Conservation (phyloP, 1,139 yeast genomes). For the Meyerozyma athensensis region DNA sequence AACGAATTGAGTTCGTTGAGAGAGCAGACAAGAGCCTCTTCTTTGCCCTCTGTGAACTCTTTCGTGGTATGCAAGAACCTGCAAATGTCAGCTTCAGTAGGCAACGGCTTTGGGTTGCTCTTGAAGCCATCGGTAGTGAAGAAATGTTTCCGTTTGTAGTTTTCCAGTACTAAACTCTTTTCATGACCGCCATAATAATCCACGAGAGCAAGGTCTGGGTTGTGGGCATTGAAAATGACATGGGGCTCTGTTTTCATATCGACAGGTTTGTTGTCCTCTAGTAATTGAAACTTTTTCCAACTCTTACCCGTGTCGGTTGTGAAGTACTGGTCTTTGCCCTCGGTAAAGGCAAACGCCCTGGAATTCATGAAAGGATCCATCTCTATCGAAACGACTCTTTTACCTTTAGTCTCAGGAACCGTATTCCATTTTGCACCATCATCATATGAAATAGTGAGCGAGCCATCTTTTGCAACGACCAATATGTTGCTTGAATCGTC, state of each 20-base stretch:
- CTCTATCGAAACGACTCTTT: constrained; percentile 22
- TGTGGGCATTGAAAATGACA: constrained; percentile 35
- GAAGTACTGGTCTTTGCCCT: constrained; percentile 35
- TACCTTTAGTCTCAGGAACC: constrained; percentile 26
- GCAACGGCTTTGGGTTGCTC: constrained; percentile 33
- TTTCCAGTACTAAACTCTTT: constrained; percentile 11
- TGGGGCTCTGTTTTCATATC: constrained; percentile 14
- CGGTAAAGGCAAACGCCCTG: constrained; percentile 51
- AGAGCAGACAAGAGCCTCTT: constrained; percentile 48
- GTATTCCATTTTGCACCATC: constrained; percentile 55
- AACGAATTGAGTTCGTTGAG: constrained; percentile 36
- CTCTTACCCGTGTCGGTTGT: constrained; percentile 55
- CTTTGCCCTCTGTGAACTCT: constrained; percentile 35
- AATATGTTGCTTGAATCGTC: constrained; percentile 50
- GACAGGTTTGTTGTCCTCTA: constrained; percentile 9
- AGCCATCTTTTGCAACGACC: constrained; percentile 30
- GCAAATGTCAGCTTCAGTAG: constrained; percentile 38
- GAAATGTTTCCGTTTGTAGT: constrained; percentile 26
- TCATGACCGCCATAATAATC: constrained; percentile 34
- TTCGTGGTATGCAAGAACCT: constrained; percentile 44
- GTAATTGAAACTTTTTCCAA: constrained; percentile 46
- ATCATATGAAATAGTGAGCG: constrained; percentile 44
- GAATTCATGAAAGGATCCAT: constrained; percentile 42
- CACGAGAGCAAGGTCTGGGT: constrained; percentile 37
- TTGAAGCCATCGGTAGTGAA: constrained; percentile 54